Evolutionary conservation across 1,139 yeast genomes (phyloP).

Genomic region (Debaryomyces fabryi): DNA sequence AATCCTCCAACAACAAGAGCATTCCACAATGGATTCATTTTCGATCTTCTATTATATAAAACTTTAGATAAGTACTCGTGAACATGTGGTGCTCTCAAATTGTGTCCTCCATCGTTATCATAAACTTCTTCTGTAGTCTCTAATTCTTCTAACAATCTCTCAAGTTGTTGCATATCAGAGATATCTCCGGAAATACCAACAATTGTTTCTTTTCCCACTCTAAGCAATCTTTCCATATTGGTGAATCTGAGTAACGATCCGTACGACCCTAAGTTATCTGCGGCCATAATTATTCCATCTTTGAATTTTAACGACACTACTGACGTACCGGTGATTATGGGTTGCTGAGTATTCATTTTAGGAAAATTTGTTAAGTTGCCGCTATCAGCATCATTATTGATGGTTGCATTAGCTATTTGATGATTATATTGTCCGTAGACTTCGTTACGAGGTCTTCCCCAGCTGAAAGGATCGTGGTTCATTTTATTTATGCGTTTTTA

Average conservation of each 20-base stretch:
- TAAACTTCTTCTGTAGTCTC: slow-evolving; percentile 73
- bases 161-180: slow-evolving; percentile 87
- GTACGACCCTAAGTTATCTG: slow-evolving; percentile 90
- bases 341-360: slow-evolving; percentile 85
- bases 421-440: slow-evolving; percentile 80
- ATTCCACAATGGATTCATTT: slow-evolving; percentile 97
- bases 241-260: slow-evolving; percentile 90
- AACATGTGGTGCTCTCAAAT: slow-evolving; percentile 80
- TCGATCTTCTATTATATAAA: slow-evolving; percentile 83
- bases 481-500: slow-evolving; percentile 33
- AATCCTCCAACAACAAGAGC: slow-evolving; percentile 90
- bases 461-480: slow-evolving; percentile 93
- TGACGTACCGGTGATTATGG: slow-evolving; percentile 95
- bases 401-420: slow-evolving; percentile 62
- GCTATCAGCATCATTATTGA: slow-evolving; percentile 16
- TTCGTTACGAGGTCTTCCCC: slow-evolving; percentile 93
- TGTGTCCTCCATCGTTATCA: slow-evolving; percentile 75
- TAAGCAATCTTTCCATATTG: slow-evolving; percentile 79
- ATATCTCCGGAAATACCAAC: slow-evolving; percentile 97
- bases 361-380: slow-evolving; percentile 49
- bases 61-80: slow-evolving; percentile 86
- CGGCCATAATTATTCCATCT: slow-evolving; percentile 91
- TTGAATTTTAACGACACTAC: slow-evolving; percentile 89
- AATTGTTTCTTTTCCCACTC: slow-evolving; percentile 81
- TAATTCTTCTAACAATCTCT: slow-evolving; percentile 74